Base-by-base conservation (phyloP, 2,329 filamentous ascomycete genomes). In the Juglanconis sp. region DNA sequence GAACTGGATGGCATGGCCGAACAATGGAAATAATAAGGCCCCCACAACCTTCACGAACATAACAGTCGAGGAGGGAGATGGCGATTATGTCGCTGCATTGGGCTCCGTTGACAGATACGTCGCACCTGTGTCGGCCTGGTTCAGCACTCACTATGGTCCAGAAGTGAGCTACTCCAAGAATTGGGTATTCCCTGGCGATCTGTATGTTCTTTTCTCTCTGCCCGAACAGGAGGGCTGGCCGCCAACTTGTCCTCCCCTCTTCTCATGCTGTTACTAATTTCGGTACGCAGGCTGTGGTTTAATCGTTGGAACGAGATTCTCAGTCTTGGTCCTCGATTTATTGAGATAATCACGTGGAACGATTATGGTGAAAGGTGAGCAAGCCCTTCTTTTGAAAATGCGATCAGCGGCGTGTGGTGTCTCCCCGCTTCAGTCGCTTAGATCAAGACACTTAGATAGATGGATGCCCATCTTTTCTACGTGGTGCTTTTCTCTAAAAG, bases 101-200 rank as follows among this genome's bases (percentile, higher is more conserved):
- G 71, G 69, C 31, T 55, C 58, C 8, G 58, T 40, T 7, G 52
- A 67, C 24, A 62, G 61, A 4, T 66, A 66, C 31, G 66, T 67
- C 42, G 64, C 65, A 40, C 63, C 59, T 60, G 38, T 42, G 57
- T 64, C 32, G 5, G n/a, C 44, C 7, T 56, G 71, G 82, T 85
- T 84, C 68, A 59, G 56, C 15, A 62, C 60, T 1, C 77, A 83
- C 60, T 77, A 78, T 24, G 79, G 78, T 3, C 67, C 69, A 4
- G 75, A 76, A 56, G 74, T 79, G 24, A 67, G 74, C 9, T 81
- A 77, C 63, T 73, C 71, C 65, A 80, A 85, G 74, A 82, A 82
- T 65, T 84, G 80, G 77, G 74, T 87, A 1, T 88, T 84, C 74
- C 79, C 79, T 3, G 79, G 82, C 7, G 85, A 87, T 62, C 74